These are phyloP conservation scores for Rubroboletus pulcherrimus DNA, from an alignment of 768 basidiomycete genomes.

Conservation along the genomic window DNA sequence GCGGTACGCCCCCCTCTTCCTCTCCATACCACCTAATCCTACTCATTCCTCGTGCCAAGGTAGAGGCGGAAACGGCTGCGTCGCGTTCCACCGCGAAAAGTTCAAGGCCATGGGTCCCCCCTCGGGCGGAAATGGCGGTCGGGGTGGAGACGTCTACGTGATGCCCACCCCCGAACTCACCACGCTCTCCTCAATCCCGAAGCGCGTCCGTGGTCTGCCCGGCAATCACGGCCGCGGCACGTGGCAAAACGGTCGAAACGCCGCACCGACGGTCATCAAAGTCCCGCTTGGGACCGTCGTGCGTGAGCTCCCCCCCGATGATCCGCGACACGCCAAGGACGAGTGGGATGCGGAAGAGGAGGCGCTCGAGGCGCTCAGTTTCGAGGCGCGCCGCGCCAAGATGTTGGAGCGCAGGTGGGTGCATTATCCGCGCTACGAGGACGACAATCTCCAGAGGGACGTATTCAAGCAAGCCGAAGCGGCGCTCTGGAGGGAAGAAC, in stretches of 20 bases:
- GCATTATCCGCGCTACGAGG: slow-evolving; percentile 69
- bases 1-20: slow-evolving; percentile 43
- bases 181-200: slow-evolving; percentile 68
- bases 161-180: slow-evolving; percentile 74
- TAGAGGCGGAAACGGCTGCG: slow-evolving; percentile 86
- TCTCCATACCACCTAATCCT: neutral
- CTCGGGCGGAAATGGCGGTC: slow-evolving; percentile 90
- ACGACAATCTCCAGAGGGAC: slow-evolving; percentile 59
- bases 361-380: slow-evolving; percentile 43
- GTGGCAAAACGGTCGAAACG: slow-evolving; percentile 81
- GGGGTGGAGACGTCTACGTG: slow-evolving; percentile 85
- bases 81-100: slow-evolving; percentile 90
- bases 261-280: slow-evolving; percentile 65
- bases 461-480: slow-evolving; percentile 71
- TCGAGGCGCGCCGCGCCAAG: slow-evolving; percentile 46
- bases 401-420: slow-evolving; percentile 71
- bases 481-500: slow-evolving; percentile 55
- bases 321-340: slow-evolving; percentile 60
- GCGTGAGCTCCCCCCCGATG: slow-evolving; percentile 63
- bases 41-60: slow-evolving; percentile 41
- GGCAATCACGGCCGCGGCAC: slow-evolving; percentile 79
- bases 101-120: slow-evolving; percentile 82
- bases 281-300: slow-evolving; percentile 93
- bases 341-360: slow-evolving; percentile 76
- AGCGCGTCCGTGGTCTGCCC: slow-evolving; percentile 59